Evolutionary conservation across 192 early-diverging fungal species (phyloP).

Genomic region (Martensiomyces pterosporus): DNA sequence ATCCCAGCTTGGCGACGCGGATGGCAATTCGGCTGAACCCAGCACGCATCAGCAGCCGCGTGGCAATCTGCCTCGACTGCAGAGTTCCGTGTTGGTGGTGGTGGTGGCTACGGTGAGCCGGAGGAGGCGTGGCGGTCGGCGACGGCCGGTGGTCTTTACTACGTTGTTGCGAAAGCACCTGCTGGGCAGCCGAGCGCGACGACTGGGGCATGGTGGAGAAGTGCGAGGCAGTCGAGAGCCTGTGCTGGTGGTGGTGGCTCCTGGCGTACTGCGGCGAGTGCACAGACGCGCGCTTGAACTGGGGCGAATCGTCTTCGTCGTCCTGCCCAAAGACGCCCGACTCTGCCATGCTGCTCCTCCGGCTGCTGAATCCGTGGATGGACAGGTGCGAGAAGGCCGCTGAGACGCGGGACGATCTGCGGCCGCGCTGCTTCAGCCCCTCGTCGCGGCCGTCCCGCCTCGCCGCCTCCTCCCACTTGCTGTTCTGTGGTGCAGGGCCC

Average conservation of each 20-base stretch:
- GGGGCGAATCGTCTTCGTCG: slow-evolving; percentile 8
- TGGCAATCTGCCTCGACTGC: slow-evolving; percentile 37
- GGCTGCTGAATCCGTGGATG: slow-evolving; percentile 12
- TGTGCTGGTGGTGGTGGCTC: too few species aligned
- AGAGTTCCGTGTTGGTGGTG: slow-evolving; percentile 12
- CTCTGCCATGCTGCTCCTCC: slow-evolving; percentile 13
- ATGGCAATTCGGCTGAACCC: slow-evolving; percentile 47
- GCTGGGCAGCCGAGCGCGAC: too few species aligned
- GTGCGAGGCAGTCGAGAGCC: not conserved
- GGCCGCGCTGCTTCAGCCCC: slow-evolving; percentile 31
- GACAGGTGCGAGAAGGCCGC: not conserved
- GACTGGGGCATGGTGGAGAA: not conserved
- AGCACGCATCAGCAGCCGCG: slow-evolving; percentile 45
- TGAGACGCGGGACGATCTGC: not conserved
- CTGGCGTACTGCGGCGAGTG: too few species aligned
- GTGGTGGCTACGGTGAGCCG: not conserved
- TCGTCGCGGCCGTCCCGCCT: slow-evolving; percentile 11
- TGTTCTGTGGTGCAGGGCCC: too few species aligned
- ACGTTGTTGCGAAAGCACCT: too few species aligned
- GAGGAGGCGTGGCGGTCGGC: too few species aligned
- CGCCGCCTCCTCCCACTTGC: slow-evolving; percentile 21
- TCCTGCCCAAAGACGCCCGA: slow-evolving; percentile 14
- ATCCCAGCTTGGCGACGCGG: slow-evolving; percentile 31
- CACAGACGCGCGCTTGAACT: too few species aligned
- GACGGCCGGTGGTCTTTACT: too few species aligned